Base-by-base conservation (phyloP, 1,284 basidiomycete species). In the Boletus mariae region DNA sequence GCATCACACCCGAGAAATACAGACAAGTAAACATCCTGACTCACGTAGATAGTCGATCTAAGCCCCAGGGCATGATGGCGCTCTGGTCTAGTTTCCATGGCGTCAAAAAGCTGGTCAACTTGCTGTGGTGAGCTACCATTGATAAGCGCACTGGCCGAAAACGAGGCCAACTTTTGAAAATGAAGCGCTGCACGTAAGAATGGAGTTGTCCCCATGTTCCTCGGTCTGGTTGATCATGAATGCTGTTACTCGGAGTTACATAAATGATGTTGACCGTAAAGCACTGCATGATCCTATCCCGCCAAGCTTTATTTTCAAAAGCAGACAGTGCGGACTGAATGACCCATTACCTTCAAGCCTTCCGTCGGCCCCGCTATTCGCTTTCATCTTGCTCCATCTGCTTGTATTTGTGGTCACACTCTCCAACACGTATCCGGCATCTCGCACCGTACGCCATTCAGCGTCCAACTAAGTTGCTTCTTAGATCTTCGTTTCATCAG, bases 281-380 rank as follows among this genome's bases (percentile, higher is more conserved):
- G 17, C 37, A 43, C 41, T 23, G 41, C 41, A 28, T 44, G 28
- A 31, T 44, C 4, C 28, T n/a, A 43, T 28, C 41, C 17, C 9
- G 43, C 28, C 43, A 44, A 31, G 43, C 15, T 8, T 15, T 15
- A 25, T 10, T 40, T 42, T 52, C 32, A 48, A 43, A 45, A 49
- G 52, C 51, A 38, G 56, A 49, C 41, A 63, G 58, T 41, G 51
- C 56, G 56, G 61, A 46, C 54, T 31, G 45, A 29, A 20, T 9
- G 31, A 45, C 44, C 20, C 13, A 10, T 23, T 34, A 20, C 5
- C 44, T 45, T 15, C 23, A 11, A 17, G 20, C 38, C 35, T 23
- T 47, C 41, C 51, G 45, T 45, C 58, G 35, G 34, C 42, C 20
- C 10, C 32, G n/a, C 23, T 34, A 44, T 40, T 44, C 41, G 44